Conservation (phyloP, 768 basidiomycete species). For the Boletus rubescentipes region DNA sequence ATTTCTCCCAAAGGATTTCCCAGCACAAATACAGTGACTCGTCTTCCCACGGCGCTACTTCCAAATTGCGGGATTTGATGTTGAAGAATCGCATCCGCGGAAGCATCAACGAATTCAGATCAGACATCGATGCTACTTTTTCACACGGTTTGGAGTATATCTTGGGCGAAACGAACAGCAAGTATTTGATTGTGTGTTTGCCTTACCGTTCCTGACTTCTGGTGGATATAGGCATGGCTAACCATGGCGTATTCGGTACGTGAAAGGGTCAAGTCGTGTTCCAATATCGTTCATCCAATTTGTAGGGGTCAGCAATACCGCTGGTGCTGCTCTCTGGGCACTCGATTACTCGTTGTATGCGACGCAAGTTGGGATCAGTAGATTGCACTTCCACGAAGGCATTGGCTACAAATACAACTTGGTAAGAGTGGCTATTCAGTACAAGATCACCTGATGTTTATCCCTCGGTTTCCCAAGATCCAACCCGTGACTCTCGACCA, state of each 20-base stretch:
- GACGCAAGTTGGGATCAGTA: constrained; percentile 51
- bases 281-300: neutral
- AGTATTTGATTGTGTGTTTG: constrained; percentile 31
- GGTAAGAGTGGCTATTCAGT: constrained; percentile 27
- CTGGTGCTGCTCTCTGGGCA: constrained; percentile 69
- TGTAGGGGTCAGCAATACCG: constrained; percentile 63
- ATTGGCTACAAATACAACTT: constrained; percentile 72
- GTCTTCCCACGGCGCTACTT: constrained; percentile 55
- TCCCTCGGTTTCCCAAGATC: constrained; percentile 40
- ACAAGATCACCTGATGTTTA: neutral
- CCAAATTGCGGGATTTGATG: constrained; percentile 63
- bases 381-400: constrained; percentile 64
- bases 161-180: constrained; percentile 62
- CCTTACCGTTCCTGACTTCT: constrained; percentile 2
- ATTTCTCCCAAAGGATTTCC: constrained; percentile 32
- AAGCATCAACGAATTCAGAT: constrained; percentile 50
- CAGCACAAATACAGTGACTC: constrained; percentile 52
- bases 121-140: constrained; percentile 54
- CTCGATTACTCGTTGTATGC: constrained; percentile 66
- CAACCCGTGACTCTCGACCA: constrained; percentile 60
- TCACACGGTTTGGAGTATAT: constrained; percentile 52
- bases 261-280: neutral
- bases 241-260: constrained; percentile 37
- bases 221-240: constrained; percentile 28
- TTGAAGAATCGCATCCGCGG: constrained; percentile 55